A percentile compares a stretch with the other conserved stretches of the same genome.
phyloP scores from a whole-genome alignment of 1,139 yeast genomes.

The Kluyveromyces sp. region DNA sequence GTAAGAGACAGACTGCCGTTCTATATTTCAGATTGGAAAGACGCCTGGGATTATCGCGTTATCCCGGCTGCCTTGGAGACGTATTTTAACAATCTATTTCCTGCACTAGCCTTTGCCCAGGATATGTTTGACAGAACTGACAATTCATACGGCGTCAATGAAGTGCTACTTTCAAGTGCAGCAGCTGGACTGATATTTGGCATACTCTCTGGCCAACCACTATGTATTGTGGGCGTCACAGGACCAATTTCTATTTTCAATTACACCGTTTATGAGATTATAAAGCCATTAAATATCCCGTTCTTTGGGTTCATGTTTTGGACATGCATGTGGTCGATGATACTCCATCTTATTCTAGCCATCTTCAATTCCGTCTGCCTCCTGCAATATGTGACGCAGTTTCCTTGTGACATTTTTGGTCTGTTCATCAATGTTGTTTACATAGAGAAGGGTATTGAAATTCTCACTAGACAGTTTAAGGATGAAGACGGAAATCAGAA shows the following conservation, averaged over 20 bases:
- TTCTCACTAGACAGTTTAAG: constrained; percentile 62
- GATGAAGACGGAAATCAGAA: constrained; percentile 27
- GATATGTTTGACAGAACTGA: constrained; percentile 91
- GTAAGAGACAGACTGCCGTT: constrained; percentile 43
- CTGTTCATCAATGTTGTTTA: constrained; percentile 86
- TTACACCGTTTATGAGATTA: constrained; percentile 80
- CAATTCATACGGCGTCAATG: constrained; percentile 85
- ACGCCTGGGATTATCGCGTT: constrained; percentile 82
- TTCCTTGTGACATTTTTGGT: constrained; percentile 91
- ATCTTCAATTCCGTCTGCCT: constrained; percentile 61
- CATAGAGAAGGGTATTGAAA: constrained; percentile 83
- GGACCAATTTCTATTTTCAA: constrained; percentile 91
- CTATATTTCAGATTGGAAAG: constrained; percentile 71
- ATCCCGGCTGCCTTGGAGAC: constrained; percentile 77
- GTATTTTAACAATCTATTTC: constrained; percentile 82
- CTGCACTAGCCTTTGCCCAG: constrained; percentile 94
- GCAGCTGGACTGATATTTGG: constrained; percentile 89
- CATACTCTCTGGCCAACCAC: constrained; percentile 77
- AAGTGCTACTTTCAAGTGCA: constrained; percentile 75
- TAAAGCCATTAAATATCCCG: constrained; percentile 40
- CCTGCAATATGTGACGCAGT: constrained; percentile 67
- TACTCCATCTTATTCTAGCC: constrained; percentile 70
- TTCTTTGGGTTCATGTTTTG: constrained; percentile 94
- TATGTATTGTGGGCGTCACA: constrained; percentile 96
- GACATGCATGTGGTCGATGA: constrained; percentile 89